Base-by-base conservation (phyloP, 2,329 filamentous ascomycete genomes). In the Dactylonectria estremocensis region DNA sequence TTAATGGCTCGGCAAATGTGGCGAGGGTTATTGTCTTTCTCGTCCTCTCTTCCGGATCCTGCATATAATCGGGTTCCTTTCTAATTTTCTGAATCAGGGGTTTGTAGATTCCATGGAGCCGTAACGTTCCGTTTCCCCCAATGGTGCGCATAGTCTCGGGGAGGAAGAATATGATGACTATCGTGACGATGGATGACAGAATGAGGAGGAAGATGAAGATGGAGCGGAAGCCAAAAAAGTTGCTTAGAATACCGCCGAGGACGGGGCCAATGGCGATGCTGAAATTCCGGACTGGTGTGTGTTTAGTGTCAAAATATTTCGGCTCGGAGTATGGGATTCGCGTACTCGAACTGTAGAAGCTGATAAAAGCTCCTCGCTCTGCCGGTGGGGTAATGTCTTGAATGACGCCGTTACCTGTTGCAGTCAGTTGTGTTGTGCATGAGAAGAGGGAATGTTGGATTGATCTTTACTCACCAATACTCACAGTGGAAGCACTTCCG, bases 401-500 rank as follows among this genome's bases (percentile, higher is more conserved):
- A 3, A 80, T 78, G 2, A 79, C 76, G 2, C 77, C 78, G 48
- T 79, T 78, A 8, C 77, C 77, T 78, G 14, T 7, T 13, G 11
- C 24, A 18, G 16, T 37, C 18, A 45, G 40, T 46, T 35, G 46
- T 40, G 10, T 8, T 37, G 33, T 37, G 8, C 33, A 10, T 37
- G 5, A 28, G 16, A n/a, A n/a, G 33, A 33, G n/a, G 2, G 7
- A 28, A n/a, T 1, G 11, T 24, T 22, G 5, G 14, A 16, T 2
- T 13, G 1, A 13, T 1, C 22, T 59, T 5, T 10, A 63, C 75
- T 58, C 78, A 80, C 84, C 84, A 46, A 87, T 82, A 48, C 83
- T 83, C 3, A 85, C 83, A 1, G 83, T 85, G 0, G 84, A 83
- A 4, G 84, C 81, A 70, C 83, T 84, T 8, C 85, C 85, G 6